Evolutionary conservation across 306 rosid genomes (phyloP), one percentile per base, ranked within the genome.

Genomic region (Citrullus colocynthis): DNA sequence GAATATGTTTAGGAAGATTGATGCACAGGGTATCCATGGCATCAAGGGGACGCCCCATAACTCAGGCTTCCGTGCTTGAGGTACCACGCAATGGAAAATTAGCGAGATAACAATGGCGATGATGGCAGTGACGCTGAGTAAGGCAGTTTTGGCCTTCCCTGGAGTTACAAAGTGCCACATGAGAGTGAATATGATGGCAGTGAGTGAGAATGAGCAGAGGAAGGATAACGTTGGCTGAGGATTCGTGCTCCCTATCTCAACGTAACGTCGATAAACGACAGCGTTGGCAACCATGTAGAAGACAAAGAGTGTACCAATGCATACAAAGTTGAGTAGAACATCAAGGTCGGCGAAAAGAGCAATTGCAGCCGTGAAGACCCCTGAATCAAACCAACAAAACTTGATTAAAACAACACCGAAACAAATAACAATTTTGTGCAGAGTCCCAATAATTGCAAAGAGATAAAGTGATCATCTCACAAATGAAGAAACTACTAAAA

Each of bases 281-380:
- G 97, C 98, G 57, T 90, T 94, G 49, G 96, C 95, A 77, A 94
- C 98, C 98, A 94, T 92, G 92, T 90, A 94, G 67, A 92, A 94
- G n/a, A 94, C 98, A 59, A 91, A 90, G 39, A 94, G 97, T 7
- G 98, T 94, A n/a, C 98, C 97, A 16, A 94, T 94, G 44, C 97
- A 88, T 49, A 92, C 96, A 4, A 92, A 88, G 83, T 88, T 82
- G 71, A 94, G 92, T 20, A 94, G 96, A 74, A 94, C 87, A 37
- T 86, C 51, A 2, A 92, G 86, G 56, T 94, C 97, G 24, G 91
- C 88, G 87, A 94, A 94, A 79, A 92, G 92, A 75, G 98, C 94
- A 5, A 92, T 86, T 44, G 88, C 91, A 6, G 97, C 97, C 12
- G 98, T 94, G 74, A 90, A 82, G 81, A 94, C 85, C 82, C 98